Percentiles rank a stretch among this genome's conserved stretches.
Conservation (phyloP, 1,284 basidiomycete genomes). For the Puccinia coronata region DNA sequence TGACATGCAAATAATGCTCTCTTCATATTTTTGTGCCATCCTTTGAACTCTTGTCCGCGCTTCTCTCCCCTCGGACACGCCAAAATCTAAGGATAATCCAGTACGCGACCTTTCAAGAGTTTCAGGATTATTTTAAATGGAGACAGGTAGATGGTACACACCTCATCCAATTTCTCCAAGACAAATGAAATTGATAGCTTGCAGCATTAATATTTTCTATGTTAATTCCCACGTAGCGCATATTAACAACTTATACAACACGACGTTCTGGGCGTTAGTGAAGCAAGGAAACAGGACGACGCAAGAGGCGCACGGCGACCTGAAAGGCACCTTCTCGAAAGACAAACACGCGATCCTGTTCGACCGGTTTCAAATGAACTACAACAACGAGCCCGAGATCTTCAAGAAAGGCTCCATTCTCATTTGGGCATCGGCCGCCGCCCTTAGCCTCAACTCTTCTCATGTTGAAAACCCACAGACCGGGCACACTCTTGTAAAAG, state of each 20-base stretch:
- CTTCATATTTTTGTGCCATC: not conserved
- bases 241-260: conserved; percentile 98
- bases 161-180: not conserved
- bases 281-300: conserved; percentile 74
- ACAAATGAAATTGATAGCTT: not conserved
- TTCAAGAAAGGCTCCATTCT: conserved; percentile 85
- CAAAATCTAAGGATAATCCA: conserved; percentile 67
- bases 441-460: too few relatives aligned
- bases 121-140: conserved; percentile 94
- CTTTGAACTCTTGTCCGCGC: too few relatives aligned
- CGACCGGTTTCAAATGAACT: conserved; percentile 79
- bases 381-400: conserved; percentile 73
- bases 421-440: conserved; percentile 63
- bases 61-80: not conserved
- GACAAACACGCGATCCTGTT: conserved; percentile 91
- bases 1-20: not conserved
- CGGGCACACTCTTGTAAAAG: too few relatives aligned
- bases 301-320: conserved; percentile 69
- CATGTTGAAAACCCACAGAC: too few relatives aligned
- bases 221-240: conserved; percentile 68
- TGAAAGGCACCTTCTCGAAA: conserved; percentile 78
- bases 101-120: conserved; percentile 73
- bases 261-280: conserved; percentile 90
- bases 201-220: not conserved
- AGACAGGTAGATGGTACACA: conserved; percentile 86